Evolutionary conservation across 768 basidiomycete genomes (phyloP), one percentile per base, ranked within the genome.

Genomic region (Pholiota conissans): DNA sequence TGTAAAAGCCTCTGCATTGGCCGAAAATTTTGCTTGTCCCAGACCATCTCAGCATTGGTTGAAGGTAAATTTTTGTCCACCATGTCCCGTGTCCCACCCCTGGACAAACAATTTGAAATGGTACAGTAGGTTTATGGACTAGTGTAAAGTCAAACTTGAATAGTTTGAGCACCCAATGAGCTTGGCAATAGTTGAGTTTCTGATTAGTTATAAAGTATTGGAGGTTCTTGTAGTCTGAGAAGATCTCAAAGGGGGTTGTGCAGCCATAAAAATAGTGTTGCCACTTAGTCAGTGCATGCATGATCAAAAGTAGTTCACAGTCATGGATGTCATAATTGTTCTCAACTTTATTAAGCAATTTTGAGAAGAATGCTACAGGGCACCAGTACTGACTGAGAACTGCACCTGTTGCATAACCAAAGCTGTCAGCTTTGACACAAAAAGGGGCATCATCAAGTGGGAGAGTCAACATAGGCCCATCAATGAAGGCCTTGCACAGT

Each of bases 251-350:
- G 3, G 55, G 59, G 2, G 53, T 9, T 0, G 57, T 3, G 1
- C 64, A 30, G 29, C 66, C 67, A 11, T 63, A 52, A 0, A 71
- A 39, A 50, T 71, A 71, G 8, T 66, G 64, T 2, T 65, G 39
- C 73, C 72, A 78, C 22, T 68, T 61, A 5, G 65, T 53, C 0
- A 76, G 56, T 2, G 72, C 69, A 14, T 64, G n/a, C 18, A 81
- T 70, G 11, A 81, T 78, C 0, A 75, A 74, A 7, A 80, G 67
- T 5, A 81, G 50, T 63, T 82, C 79, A 53, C 71, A 69, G 65
- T 82, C 75, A 50, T 77, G 70, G 51, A 74, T 70, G 10, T 73
- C 65, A 56, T 73, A 73, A 59, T 74, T 73, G 9, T 58, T 35
- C 57, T 82, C 72, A 0, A 70, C 68, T 0, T 54, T 39, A 34